Base-by-base conservation (phyloP, 164 flowering plant species). In the Euptelea pleiosperma region DNA sequence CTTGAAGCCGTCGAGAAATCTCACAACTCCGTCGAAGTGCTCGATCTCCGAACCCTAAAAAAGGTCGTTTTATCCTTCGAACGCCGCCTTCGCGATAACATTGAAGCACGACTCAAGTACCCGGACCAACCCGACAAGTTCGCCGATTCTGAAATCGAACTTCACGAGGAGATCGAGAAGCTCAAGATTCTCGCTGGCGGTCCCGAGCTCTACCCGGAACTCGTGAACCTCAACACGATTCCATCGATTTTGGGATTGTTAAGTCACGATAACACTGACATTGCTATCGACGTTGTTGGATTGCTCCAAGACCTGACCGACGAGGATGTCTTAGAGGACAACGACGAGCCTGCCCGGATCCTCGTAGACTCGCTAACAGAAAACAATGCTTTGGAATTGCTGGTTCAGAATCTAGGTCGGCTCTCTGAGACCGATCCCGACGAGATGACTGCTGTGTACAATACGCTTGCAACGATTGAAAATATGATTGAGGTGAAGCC, bases 1-100 rank as follows among this genome's bases (percentile, higher is more conserved):
- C 86, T 94, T 15, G 99, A 94, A 72, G 99, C 97, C 29, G 47
- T 90, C 9, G 97, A 93, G 72, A 83, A 83, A 43, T 86, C 97
- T n/a, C 90, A 83, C 11, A 65, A 31, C 69, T 35, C 87, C 12
- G 70, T 88, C 51, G 92, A 90, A 64, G 79, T 73, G 18, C 83
- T 91, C 29, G 99, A 94, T 79, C 70, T 77, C 44, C 73, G 77
- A 60, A 73, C 95, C 73, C 66, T 94, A 10, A 86, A 84, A 58
- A 90, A 82, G 70, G 82, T 85, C 34, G 86, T 82, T 25, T 78
- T 88, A 33, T 61, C 97, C 69, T 87, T 94, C 79, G 97, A 94
- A 58, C 96, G 99, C 48, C 87, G 93, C 25, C 84, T 86, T 64
- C 81, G 80, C 14, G 92, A 84, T 75, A 94, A 94, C 81, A 86